Percentiles rank a stretch among this genome's conserved stretches.
Conservation (phyloP, 345 rosid species). For the Syzygium grande region DNA sequence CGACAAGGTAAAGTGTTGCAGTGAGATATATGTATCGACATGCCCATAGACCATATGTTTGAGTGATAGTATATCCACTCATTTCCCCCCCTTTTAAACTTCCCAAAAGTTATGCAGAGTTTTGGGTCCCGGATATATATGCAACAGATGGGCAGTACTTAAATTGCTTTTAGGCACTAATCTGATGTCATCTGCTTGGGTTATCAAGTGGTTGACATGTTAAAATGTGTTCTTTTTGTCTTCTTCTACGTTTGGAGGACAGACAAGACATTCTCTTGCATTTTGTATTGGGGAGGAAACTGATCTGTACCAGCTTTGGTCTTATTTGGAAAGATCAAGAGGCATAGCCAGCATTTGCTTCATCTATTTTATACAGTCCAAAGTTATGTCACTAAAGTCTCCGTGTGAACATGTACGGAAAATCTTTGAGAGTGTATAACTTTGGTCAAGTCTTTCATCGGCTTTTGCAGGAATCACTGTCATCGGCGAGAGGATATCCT, state of each 20-base stretch:
- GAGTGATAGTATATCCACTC: not conserved
- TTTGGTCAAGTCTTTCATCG: not conserved
- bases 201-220: not conserved
- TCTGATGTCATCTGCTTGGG: not conserved
- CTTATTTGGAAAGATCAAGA: not conserved
- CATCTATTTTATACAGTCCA: not conserved
- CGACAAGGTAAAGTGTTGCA: conserved; percentile 16
- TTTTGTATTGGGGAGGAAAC: not conserved
- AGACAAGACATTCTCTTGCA: not conserved
- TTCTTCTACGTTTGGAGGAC: not conserved
- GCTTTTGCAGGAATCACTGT: conserved; percentile 5
- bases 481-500: conserved; percentile 8
- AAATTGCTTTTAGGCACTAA: not conserved
- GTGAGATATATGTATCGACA: not conserved
- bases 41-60: not conserved
- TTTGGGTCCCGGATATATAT: not conserved
- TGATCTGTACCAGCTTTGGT: not conserved
- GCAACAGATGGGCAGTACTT: not conserved
- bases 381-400: not conserved
- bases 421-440: not conserved
- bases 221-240: not conserved
- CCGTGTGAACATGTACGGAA: not conserved
- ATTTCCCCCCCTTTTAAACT: not conserved
- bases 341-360: not conserved
- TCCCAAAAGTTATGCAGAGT: not conserved